Evolutionary conservation across 2,329 filamentous ascomycete species (phyloP), one percentile per base, ranked within the genome.

Genomic region (Fusarium sp.): DNA sequence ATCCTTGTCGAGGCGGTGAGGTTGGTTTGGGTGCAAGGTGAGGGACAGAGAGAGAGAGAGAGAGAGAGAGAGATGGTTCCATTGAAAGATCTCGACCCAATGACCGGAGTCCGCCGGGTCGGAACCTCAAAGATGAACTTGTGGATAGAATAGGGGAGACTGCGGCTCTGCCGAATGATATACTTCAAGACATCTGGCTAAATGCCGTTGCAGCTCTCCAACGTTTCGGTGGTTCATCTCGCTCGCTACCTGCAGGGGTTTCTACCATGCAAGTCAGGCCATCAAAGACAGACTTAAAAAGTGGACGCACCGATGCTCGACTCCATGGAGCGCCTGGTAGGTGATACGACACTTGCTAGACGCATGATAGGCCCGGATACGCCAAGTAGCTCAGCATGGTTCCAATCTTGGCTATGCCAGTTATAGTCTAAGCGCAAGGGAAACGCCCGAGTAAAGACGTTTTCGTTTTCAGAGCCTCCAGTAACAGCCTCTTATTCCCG

Each of bases 251-350:
- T 14, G 35, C 42, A 48, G 9, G 53, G 53, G 3, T 37, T 13
- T 39, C 29, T 45, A 45, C 41, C 41, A 52, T 36, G 3, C 38
- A 60, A 29, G 38, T 60, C 57, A 54, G 38, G 23, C 57, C 57
- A 55, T 15, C 2, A 35, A 33, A 13, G 32, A 36, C 33, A 15
- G 23, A 19, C 13, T 23, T 9, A 48, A 17, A 15, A 25, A 50
- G 29, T 29, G 35, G 46, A 47, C 3, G 31, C 7, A 14, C 10
- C n/a, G 33, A 51, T 14, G 48, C 42, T 35, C 27, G 33, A n/a
- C 23, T 5, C 14, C 23, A 47, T 13, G 21, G 29, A 23, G 37
- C 37, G 50, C 50, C 49, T 53, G 50, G 36, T 49, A 53, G 50
- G 36, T 49, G 49, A 53, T 42, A 25, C 39, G 37, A 17, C 29